Conservation (phyloP, 2,329 filamentous ascomycete genomes). For the Phyllosticta citrichinensis region DNA sequence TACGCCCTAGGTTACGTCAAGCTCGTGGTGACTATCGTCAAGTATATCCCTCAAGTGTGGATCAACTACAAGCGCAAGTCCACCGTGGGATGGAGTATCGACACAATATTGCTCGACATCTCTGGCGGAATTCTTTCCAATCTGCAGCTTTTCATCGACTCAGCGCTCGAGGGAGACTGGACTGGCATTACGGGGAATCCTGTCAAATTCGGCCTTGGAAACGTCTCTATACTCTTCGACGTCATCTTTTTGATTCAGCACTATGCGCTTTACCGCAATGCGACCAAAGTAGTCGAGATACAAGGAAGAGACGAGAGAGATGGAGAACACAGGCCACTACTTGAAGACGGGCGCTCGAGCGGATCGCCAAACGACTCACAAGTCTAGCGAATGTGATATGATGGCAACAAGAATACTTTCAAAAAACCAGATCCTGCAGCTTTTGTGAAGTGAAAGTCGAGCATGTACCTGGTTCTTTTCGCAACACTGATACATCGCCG, state of each 20-base stretch:
- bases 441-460: background rate
- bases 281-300: slow-evolving; percentile 18
- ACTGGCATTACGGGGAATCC: slow-evolving; percentile 84
- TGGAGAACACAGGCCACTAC: background rate
- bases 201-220: slow-evolving; percentile 77
- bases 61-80: slow-evolving; percentile 77
- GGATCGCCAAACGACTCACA: background rate
- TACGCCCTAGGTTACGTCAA: slow-evolving; percentile 79
- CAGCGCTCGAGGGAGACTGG: slow-evolving; percentile 77
- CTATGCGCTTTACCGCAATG: slow-evolving; percentile 60
- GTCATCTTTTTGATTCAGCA: slow-evolving; percentile 80
- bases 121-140: slow-evolving; percentile 73
- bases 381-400: background rate
- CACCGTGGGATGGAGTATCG: slow-evolving; percentile 80
- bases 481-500: too few species aligned
- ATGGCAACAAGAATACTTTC: background rate
- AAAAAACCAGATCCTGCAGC: background rate
- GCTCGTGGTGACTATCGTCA: slow-evolving; percentile 75
- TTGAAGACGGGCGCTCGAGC: background rate
- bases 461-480: background rate
- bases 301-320: slow-evolving; percentile 15
- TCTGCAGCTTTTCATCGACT: slow-evolving; percentile 73
- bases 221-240: slow-evolving; percentile 80
- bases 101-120: slow-evolving; percentile 74
- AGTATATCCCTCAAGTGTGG: slow-evolving; percentile 66